Evolutionary conservation across 768 basidiomycete species (phyloP), one percentile per base, ranked within the genome.

Genomic region (Lentinus tigrinus): DNA sequence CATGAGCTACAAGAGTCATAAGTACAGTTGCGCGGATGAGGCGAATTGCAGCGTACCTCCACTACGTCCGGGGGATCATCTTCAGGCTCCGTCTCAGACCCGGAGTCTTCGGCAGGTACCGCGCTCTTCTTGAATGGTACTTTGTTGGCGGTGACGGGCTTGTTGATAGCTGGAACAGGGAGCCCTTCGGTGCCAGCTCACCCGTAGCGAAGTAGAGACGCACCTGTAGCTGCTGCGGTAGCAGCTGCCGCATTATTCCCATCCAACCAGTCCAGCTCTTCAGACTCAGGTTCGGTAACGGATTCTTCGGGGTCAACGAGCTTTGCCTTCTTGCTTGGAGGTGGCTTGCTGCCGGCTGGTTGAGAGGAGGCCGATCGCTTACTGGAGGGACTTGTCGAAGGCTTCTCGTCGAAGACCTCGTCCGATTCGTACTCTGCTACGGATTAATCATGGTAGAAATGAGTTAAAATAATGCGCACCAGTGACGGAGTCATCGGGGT

Each of bases 201-300:
- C 14, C 9, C n/a, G 10, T n/a, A 9, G n/a, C 42, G 42, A 3
- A 43, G 42, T n/a, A 17, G 19, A 5, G 4, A 23, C 19, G 9
- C 14, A 46, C 43, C 43, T 23, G 19, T 19, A 24, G 21, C 10
- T 13, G 21, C 1, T 26, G 10, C 21, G 6, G 43, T 10, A 3
- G 43, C 24, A 9, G 43, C 23, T 23, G 39, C 17, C 16, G 43
- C 3, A 23, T 3, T 10, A 6, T 24, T 23, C 13, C 23, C 43
- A 6, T 23, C 43, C 9, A 46, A 24, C 47, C 57, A 58, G 19
- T 31, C 36, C 4, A 37, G 44, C 13, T 60, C 63, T 19, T 76
- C 75, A 34, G 77, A 73, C 52, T 78, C 78, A 4, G 82, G 70
- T 63, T 87, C 80, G 16, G 82, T 81, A 19, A 71, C 77, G 1